Percentiles rank a stretch among this genome's conserved stretches.
Evolutionary conservation across 345 rosid genomes (phyloP).

Genomic region (Eucalyptus marginata): DNA sequence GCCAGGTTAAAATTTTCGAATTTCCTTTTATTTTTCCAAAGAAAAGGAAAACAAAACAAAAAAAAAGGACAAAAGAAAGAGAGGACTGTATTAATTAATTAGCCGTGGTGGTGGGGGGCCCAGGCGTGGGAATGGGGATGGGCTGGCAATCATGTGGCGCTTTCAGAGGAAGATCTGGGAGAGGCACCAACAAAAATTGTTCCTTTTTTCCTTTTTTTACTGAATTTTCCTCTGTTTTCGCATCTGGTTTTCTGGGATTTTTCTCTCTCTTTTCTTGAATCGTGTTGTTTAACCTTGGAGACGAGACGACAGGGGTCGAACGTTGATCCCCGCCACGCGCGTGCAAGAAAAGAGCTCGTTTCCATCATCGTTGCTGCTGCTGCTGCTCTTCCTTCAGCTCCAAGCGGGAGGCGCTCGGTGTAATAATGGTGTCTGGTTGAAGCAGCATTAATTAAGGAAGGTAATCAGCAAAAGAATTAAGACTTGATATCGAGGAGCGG

Average conservation of each 20-base stretch:
- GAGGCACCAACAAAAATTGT: not conserved
- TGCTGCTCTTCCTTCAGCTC: not conserved
- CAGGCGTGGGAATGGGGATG: not conserved
- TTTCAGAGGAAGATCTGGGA: conserved; percentile 2
- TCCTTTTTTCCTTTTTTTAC: not conserved
- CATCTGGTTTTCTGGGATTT: not conserved
- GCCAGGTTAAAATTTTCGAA: not conserved
- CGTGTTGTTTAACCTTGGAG: not conserved
- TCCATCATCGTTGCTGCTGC: not conserved
- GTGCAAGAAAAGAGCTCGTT: not conserved
- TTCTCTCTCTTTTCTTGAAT: too few relatives aligned
- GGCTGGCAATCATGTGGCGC: conserved; percentile 18
- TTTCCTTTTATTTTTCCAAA: not conserved
- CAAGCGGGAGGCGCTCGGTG: not conserved
- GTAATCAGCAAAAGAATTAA: not conserved
- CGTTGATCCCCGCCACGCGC: not conserved
- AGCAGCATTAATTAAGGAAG: not conserved
- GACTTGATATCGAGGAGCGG: not conserved
- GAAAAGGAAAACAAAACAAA: rapidly evolving
- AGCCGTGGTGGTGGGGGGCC: not conserved
- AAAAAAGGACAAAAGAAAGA: not conserved
- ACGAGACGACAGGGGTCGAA: not conserved
- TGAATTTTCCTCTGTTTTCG: not conserved
- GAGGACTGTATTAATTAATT: not conserved
- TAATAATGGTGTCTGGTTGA: not conserved